Conservation (phyloP, 768 basidiomycete species). For the Phlebiopsis flavidoalba region DNA sequence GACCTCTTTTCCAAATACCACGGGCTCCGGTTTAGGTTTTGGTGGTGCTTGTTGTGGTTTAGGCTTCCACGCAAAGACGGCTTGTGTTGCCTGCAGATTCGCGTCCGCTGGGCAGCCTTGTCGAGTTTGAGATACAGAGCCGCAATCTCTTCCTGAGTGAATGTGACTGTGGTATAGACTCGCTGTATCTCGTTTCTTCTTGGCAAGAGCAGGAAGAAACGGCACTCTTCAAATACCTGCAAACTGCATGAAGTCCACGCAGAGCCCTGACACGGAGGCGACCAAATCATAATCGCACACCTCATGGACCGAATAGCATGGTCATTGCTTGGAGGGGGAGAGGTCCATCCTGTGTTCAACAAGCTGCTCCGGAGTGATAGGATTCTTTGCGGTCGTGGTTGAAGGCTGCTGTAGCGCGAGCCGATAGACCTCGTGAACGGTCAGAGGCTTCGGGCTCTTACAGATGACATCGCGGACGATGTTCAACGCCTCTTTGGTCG, state of each 20-base stretch:
- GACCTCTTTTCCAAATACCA: slow-evolving; percentile 32
- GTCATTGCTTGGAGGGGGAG: slow-evolving; percentile 35
- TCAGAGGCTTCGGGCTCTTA: slow-evolving; percentile 17
- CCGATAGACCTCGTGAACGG: slow-evolving; percentile 24
- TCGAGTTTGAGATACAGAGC: slow-evolving; percentile 17
- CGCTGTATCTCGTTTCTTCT: slow-evolving; percentile 37
- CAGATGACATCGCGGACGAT: slow-evolving; percentile 21
- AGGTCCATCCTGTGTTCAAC: slow-evolving; percentile 11
- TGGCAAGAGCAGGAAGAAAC: slow-evolving; percentile 45
- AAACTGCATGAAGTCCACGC: slow-evolving; percentile 30
- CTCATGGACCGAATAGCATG: slow-evolving; percentile 51
- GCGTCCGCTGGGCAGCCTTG: slow-evolving; percentile 17
- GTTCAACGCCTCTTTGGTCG: slow-evolving; percentile 17
- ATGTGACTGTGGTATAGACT: slow-evolving; percentile 28
- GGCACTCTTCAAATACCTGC: slow-evolving; percentile 50
- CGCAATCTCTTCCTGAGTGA: slow-evolving; percentile 24
- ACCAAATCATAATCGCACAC: slow-evolving; percentile 26
- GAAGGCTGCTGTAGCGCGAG: slow-evolving; percentile 18
- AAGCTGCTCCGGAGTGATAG: slow-evolving; percentile 9
- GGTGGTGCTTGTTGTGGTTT: background rate
- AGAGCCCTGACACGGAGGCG: background rate
- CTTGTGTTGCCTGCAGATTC: slow-evolving; percentile 21
- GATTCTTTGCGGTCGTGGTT: background rate
- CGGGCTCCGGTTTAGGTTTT: slow-evolving; percentile 3
- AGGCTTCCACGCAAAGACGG: slow-evolving; percentile 39